These are phyloP conservation scores for Neurospora sp. DNA, from an alignment of 495 filamentous ascomycete genomes.

Conservation along the genomic window DNA sequence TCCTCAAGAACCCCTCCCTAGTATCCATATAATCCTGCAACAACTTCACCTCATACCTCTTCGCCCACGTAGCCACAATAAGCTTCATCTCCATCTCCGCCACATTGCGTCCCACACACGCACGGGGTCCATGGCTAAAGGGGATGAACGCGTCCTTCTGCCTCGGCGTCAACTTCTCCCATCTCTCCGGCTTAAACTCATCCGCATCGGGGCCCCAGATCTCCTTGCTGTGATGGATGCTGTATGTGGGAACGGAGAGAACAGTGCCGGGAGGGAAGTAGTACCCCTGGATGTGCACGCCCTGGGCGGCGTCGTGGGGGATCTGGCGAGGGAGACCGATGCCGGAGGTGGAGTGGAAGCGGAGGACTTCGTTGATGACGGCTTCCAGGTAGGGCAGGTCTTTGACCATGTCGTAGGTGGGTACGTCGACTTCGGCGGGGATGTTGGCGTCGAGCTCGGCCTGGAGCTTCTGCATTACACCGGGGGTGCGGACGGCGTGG, in stretches of 20 bases:
- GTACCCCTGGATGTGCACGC: constrained; percentile 39
- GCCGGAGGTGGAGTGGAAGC: constrained; percentile 79
- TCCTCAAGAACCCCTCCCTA: constrained; percentile 80
- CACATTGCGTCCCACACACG: constrained; percentile 78
- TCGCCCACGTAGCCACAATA: constrained; percentile 67
- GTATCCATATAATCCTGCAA: constrained; percentile 66
- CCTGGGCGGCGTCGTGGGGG: constrained; percentile 42
- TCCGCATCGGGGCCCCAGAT: constrained; percentile 83
- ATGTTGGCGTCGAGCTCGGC: constrained; percentile 61
- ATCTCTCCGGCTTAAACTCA: constrained; percentile 68
- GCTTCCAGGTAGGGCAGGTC: constrained; percentile 69
- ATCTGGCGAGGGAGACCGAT: constrained; percentile 81
- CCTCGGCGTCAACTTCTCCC: constrained; percentile 48
- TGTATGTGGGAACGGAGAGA: constrained; percentile 77
- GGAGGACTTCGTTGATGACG: constrained; percentile 82
- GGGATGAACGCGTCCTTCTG: constrained; percentile 79
- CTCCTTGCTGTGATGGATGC: constrained; percentile 68
- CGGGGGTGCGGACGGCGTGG: constrained; percentile 59
- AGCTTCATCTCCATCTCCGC: constrained; percentile 90
- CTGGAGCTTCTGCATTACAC: constrained; percentile 62
- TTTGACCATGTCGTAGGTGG: constrained; percentile 59
- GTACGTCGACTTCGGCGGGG: constrained; percentile 49
- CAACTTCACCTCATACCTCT: constrained; percentile 64
- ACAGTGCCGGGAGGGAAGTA: constrained; percentile 68
- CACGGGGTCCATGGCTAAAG: constrained; percentile 70